These are phyloP conservation scores for Hyaloscypha variabilis DNA, from an alignment of 495 filamentous ascomycete species.

Conservation along the genomic window DNA sequence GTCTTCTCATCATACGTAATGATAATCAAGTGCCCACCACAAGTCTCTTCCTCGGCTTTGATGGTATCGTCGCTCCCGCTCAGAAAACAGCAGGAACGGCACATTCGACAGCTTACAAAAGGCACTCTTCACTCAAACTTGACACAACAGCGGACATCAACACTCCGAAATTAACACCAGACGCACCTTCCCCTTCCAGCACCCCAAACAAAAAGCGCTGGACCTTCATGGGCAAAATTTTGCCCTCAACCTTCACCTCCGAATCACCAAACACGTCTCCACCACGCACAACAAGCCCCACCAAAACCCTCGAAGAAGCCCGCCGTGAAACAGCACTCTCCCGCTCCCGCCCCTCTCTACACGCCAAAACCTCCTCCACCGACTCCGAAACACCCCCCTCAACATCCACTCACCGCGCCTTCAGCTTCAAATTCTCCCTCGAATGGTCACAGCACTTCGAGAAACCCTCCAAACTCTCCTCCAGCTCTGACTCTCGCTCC, in stretches of 20 bases:
- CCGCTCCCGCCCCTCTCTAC: conserved; percentile 33
- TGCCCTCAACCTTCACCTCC: conserved; percentile 50
- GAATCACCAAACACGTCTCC: conserved; percentile 31
- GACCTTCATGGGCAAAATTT: conserved; percentile 70
- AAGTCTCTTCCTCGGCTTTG: conserved; percentile 65
- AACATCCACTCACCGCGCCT: conserved; percentile 49
- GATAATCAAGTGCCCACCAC: conserved; percentile 51
- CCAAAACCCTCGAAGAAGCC: conserved; percentile 32
- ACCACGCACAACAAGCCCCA: conserved; percentile 41
- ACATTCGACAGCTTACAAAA: conserved; percentile 42
- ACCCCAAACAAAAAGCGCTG: conserved; percentile 61
- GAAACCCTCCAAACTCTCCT: conserved; percentile 43
- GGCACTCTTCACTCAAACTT: conserved; percentile 36
- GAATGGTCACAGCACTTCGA: conserved; percentile 59
- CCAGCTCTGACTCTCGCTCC: conserved; percentile 2
- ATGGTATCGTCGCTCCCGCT: conserved; percentile 49
- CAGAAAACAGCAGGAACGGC: conserved; percentile 32
- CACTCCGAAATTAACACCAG: conserved; percentile 22
- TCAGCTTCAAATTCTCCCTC: conserved; percentile 77
- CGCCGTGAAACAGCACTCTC: conserved; percentile 33
- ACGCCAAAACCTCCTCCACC: conserved; percentile 23
- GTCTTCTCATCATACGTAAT: conserved; percentile 89
- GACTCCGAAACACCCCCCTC: conserved; percentile 38
- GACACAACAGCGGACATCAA: conserved; percentile 13
- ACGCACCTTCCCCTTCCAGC: conserved; percentile 7